phyloP scores from a whole-genome alignment of 306 rosid genomes.

The Cucumis melo region DNA sequence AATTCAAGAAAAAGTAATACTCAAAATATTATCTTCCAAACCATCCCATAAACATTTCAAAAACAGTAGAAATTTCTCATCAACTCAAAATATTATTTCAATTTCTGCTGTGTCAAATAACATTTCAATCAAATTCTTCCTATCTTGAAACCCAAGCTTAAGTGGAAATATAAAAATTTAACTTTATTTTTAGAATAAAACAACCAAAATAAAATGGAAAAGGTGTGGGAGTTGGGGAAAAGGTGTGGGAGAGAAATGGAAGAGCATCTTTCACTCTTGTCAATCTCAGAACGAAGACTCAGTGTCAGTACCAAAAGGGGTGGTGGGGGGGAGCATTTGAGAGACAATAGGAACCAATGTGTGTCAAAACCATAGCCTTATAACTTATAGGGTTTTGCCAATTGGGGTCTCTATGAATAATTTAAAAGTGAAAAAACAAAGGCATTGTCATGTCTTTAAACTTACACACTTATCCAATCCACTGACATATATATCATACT shows the following conservation, averaged over 20 bases:
- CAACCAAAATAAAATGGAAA: neutral
- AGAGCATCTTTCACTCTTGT: slow-evolving; percentile 8
- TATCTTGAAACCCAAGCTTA: too few species aligned
- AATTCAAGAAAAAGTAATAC: too few species aligned
- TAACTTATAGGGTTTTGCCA: neutral
- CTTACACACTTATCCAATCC: neutral
- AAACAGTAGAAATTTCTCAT: too few species aligned
- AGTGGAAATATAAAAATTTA: too few species aligned
- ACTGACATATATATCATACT: neutral
- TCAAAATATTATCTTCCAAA: too few species aligned
- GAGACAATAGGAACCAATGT: neutral
- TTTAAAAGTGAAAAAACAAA: neutral
- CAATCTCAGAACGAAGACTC: slow-evolving; percentile 2
- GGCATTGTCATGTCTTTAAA: neutral
- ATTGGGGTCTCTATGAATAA: neutral
- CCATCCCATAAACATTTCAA: too few species aligned
- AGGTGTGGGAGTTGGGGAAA: neutral
- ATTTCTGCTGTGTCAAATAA: too few species aligned
- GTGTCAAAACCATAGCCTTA: neutral
- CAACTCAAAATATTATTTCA: too few species aligned
- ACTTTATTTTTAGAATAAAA: too few species aligned
- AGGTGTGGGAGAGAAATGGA: neutral
- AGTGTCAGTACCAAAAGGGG: neutral
- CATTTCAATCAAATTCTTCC: too few species aligned
- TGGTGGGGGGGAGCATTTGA: neutral